Evolutionary conservation across 2,329 filamentous ascomycete species (phyloP), one percentile per base, ranked within the genome.

Genomic region (Epichloe sp.): DNA sequence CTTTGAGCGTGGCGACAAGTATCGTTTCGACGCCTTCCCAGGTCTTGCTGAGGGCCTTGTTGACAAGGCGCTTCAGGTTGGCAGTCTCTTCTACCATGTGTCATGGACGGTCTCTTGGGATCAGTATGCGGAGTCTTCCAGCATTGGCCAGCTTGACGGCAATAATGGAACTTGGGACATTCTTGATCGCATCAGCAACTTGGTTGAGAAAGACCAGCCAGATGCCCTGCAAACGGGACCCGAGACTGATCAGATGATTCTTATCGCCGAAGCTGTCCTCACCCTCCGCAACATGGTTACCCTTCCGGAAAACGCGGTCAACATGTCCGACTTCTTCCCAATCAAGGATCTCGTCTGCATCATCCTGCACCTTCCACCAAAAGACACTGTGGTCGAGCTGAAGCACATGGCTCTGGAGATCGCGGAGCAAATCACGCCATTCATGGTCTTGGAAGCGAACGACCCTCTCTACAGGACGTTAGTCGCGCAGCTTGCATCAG

Each of bases 261-360:
- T 88, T 56, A 77, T 95, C 55, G 91, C 85, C 23, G 90, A 97
- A 66, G 89, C 93, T 2, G 83, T 85, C 19, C 72, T 97, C 45
- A 90, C 95, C 17, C 75, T 97, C 43, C 82, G 93, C 48, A 98
- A 98, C 65, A 96, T 98, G 89, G 84, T 90, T n/a, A 86, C 94
- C 67, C 73, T 96, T 19, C 80, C 83, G 21, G 89, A 95, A 55
- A 98, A 98, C 62, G 91, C 91, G 0, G 70, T 77, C 23, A 93
- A 89, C 63, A 77, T 95, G 60, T 79, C 88, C 5, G 81, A 85
- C 23, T 82, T 91, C 54, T 79, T 79, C 15, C 76, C 88, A 1
- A 72, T 94, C 40, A 84, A 85, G 62, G 90, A 96, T 60, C 78
- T 94, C 47, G 73, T 97, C 51, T 86, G 87, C 61, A 86, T 97